Conservation (phyloP, 2,329 filamentous ascomycete genomes). For the Sarocladium strictum region DNA sequence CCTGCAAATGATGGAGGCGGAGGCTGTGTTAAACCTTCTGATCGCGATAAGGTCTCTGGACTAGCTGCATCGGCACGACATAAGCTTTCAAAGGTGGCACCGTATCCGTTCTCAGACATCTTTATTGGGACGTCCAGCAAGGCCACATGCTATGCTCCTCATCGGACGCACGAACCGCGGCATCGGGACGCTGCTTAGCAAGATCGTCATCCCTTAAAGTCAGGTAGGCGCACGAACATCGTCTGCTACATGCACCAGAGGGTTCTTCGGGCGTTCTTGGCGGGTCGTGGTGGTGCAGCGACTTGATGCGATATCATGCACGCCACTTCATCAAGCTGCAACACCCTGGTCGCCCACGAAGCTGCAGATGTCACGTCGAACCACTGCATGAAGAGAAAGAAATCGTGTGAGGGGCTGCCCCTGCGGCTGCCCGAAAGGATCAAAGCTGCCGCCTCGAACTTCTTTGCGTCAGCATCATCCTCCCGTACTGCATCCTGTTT, state of each 20-base stretch:
- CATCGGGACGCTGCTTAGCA: too few species aligned
- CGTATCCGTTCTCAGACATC: too few species aligned
- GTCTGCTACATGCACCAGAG: not conserved
- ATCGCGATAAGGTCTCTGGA: too few species aligned
- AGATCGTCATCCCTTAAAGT: not conserved
- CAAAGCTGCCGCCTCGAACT: not conserved
- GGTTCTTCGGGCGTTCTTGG: too few species aligned
- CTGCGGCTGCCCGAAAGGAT: not conserved
- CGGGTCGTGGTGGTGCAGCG: not conserved
- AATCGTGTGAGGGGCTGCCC: not conserved
- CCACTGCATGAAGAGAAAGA: not conserved
- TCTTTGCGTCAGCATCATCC: not conserved
- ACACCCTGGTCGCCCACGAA: not conserved
- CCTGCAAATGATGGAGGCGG: too few species aligned
- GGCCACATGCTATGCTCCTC: too few species aligned
- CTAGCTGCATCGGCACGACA: too few species aligned
- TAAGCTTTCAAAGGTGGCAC: too few species aligned
- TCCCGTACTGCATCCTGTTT: not conserved
- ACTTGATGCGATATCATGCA: not conserved
- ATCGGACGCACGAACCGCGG: too few species aligned
- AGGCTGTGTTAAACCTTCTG: too few species aligned
- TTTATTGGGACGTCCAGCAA: too few species aligned
- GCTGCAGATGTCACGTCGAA: not conserved
- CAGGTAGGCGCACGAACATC: not conserved
- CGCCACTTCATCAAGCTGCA: conserved; percentile 7